Base-by-base conservation (phyloP, 331 rosid species). In the Rosa hybrid region DNA sequence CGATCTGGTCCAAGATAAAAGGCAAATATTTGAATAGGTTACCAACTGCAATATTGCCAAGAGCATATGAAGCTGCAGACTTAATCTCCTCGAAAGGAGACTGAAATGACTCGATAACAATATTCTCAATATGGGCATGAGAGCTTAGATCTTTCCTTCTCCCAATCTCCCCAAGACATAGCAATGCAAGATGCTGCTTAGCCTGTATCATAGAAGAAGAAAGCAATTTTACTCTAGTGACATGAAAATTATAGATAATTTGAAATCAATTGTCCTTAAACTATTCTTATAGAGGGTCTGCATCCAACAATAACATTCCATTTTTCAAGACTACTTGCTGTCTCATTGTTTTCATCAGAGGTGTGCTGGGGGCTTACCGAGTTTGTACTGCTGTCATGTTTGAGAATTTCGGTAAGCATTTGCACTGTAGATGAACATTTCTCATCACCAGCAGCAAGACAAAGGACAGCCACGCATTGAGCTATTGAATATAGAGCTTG, bases 51-150 rank as follows among this genome's bases (percentile, higher is more conserved):
- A 96, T 92, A 85, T 96, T 96, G 46, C 99, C 99, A 79, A 96
- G 99, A 72, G 99, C 99, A 64, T 93, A 96, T 39, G 99, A 96
- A 57, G 99, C 99, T 44, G 99, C 99, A 83, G 99, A 96, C 83
- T 96, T 96, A 72, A 93, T 96, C 92, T 96, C 99, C 88, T 96
- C 98, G 67, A 96, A 96, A 76, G 99, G 98, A 70, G 99, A 96
- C 86, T 93, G 99, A 84, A 96, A 96, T 65, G 99, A 96, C 84
- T 93, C 99, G 1, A 96, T 96, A 80, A 96, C 97, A 81, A 92
- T 94, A 82, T 92, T 96, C 87, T 96, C 99, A 83, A 96, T 94
- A 79, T 89, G 94, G 45, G 87, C 81, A 86, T 93, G 98, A 39
- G 86, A 78, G 68, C 99, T 92, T 68, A 96, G 91, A 90, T 96